A percentile compares a stretch with the other conserved stretches of the same genome.
phyloP scores from a whole-genome alignment of 2,329 filamentous ascomycete species.

The Fusarium secorum region DNA sequence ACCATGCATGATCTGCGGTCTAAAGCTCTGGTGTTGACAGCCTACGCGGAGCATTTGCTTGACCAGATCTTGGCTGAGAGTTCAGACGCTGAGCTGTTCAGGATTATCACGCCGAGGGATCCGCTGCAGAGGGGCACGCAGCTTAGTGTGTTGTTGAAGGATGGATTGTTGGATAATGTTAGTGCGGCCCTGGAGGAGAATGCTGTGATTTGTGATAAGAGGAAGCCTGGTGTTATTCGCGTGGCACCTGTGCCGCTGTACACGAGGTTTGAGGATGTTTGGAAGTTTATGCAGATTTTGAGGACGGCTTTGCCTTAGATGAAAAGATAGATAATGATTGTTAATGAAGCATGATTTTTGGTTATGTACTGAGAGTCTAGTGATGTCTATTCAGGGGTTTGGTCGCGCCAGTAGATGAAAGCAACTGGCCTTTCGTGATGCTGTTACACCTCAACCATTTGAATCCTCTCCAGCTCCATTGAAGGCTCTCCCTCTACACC shows the following conservation, averaged over 20 bases:
- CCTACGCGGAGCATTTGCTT: slow-evolving; percentile 77
- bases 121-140: slow-evolving; percentile 77
- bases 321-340: slow-evolving; percentile 1
- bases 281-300: slow-evolving; percentile 56
- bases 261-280: slow-evolving; percentile 79
- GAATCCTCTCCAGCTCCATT: background rate
- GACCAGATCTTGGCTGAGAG: slow-evolving; percentile 51
- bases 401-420: background rate
- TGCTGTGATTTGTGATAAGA: slow-evolving; percentile 81
- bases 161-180: slow-evolving; percentile 75
- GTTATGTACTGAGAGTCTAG: rapidly evolving
- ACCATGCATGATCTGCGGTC: slow-evolving; percentile 72
- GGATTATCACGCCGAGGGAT: slow-evolving; percentile 74
- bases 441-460: background rate
- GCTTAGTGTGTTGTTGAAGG: slow-evolving; percentile 74
- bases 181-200: slow-evolving; percentile 68
- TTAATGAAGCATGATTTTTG: slow-evolving; percentile 8
- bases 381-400: background rate
- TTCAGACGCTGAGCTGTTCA: slow-evolving; percentile 53
- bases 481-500: background rate
- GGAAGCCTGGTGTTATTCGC: slow-evolving; percentile 84
- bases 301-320: slow-evolving; percentile 43
- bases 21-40: slow-evolving; percentile 77
- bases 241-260: slow-evolving; percentile 87
- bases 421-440: background rate